A percentile compares a stretch with the other conserved stretches of the same genome.
These are phyloP conservation scores for Solanum lycopersicoides DNA, from an alignment of 257 asterid genomes.

Conservation along the genomic window DNA sequence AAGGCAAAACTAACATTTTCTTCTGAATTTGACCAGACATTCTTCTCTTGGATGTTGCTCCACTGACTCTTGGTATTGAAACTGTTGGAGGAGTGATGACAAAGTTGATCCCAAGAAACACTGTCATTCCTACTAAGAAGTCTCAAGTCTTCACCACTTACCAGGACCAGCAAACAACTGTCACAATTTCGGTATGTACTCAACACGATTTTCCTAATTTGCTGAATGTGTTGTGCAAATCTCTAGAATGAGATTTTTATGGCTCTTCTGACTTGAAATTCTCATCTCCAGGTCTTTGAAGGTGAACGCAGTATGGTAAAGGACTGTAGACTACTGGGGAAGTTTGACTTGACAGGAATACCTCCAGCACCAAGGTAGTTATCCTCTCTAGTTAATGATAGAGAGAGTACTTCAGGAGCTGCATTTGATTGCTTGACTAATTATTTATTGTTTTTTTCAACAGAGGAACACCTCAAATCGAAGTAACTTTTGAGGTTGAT, in stretches of 20 bases:
- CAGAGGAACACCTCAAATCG: constrained; percentile 89
- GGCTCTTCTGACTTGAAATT: not conserved
- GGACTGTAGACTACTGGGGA: constrained; percentile 79
- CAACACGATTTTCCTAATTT: not conserved
- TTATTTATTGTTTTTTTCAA: not conserved
- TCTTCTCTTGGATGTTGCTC: constrained; percentile 86
- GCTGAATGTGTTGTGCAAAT: not conserved
- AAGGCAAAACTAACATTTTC: not conserved
- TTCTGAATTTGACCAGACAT: constrained; percentile 26
- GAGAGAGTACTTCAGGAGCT: not conserved
- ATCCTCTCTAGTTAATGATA: not conserved
- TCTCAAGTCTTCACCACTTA: constrained; percentile 85
- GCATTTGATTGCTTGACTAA: not conserved
- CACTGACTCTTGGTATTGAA: constrained; percentile 77
- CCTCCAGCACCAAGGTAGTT: constrained; percentile 70
- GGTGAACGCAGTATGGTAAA: constrained; percentile 84
- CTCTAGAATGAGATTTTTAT: not conserved
- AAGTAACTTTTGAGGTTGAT: constrained; percentile 78
- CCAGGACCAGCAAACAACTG: constrained; percentile 81
- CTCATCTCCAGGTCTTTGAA: constrained; percentile 47
- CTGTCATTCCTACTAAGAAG: constrained; percentile 64
- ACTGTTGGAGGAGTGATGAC: constrained; percentile 97
- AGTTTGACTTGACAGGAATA: constrained; percentile 65
- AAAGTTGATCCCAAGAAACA: constrained; percentile 82
- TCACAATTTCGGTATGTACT: constrained; percentile 50